These are phyloP conservation scores for Blastobotrys serpentis DNA, from an alignment of 1,139 yeast species.

Conservation along the genomic window DNA sequence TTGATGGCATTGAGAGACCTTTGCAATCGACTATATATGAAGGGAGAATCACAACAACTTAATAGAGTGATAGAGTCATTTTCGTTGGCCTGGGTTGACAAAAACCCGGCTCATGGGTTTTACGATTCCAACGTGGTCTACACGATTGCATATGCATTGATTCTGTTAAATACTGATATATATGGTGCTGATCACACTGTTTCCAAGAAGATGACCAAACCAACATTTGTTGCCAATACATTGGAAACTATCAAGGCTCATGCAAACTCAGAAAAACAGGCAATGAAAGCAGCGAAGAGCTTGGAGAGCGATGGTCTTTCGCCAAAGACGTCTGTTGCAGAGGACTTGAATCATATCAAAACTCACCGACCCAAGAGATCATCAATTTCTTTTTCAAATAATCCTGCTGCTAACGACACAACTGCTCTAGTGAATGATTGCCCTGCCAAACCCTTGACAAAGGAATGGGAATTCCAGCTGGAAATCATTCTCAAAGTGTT, in stretches of 20 bases:
- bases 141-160: conserved; percentile 67
- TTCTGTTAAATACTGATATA: conserved; percentile 56
- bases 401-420: conserved; percentile 20
- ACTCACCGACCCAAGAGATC: conserved; percentile 10
- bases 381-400: conserved; percentile 12
- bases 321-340: conserved; percentile 6
- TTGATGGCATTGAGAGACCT: conserved; percentile 56
- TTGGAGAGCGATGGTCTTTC: neutral
- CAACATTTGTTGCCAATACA: conserved; percentile 33
- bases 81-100: conserved; percentile 62
- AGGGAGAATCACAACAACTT: conserved; percentile 81
- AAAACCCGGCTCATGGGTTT: conserved; percentile 47
- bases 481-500: conserved; percentile 31
- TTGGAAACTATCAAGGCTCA: conserved; percentile 29
- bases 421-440: conserved; percentile 28
- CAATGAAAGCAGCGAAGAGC: conserved; percentile 12
- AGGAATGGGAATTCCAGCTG: conserved; percentile 33
- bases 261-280: conserved; percentile 15
- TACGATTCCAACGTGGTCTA: conserved; percentile 65
- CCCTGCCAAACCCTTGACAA: conserved; percentile 24
- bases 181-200: conserved; percentile 38
- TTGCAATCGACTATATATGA: conserved; percentile 65
- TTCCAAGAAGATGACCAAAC: conserved; percentile 40
- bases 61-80: conserved; percentile 71
- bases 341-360: neutral